Conservation (phyloP, 371 early-diverging fungal species). For the Rhizoclosmatium hyalinum region DNA sequence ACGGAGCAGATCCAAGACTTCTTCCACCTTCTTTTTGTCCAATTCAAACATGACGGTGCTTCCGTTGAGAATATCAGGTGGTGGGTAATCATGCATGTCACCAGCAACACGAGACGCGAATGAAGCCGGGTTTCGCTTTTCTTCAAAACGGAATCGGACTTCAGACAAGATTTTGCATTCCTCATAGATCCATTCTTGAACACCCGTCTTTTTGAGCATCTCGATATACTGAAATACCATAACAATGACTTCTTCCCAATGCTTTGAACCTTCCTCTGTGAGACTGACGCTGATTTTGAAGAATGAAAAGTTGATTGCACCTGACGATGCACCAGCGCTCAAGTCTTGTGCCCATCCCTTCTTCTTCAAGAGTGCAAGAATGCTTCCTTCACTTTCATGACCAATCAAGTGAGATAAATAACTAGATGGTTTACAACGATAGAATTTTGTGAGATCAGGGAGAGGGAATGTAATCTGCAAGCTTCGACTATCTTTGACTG, state of each 20-base stretch:
- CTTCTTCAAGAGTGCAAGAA: conserved; percentile 83
- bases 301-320: conserved; percentile 74
- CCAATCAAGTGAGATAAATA: conserved; percentile 61
- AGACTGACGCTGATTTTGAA: conserved; percentile 82
- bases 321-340: conserved; percentile 70
- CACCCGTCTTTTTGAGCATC: conserved; percentile 72
- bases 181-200: conserved; percentile 78
- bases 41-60: conserved; percentile 58
- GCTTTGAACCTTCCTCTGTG: conserved; percentile 83
- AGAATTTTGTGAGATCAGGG: conserved; percentile 74
- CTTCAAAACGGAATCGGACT: conserved; percentile 81
- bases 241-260: conserved; percentile 77
- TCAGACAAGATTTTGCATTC: conserved; percentile 74
- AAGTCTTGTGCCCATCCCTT: conserved; percentile 88
- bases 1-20: conserved; percentile 58
- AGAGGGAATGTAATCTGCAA: conserved; percentile 87
- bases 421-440: conserved; percentile 47
- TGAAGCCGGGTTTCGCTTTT: conserved; percentile 59
- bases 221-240: conserved; percentile 88
- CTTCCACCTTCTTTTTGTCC: conserved; percentile 43
- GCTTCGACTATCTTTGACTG: conserved; percentile 80
- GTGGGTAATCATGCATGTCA: conserved; percentile 66
- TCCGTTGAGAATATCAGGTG: conserved; percentile 75
- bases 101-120: conserved; percentile 49
- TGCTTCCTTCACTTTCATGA: conserved; percentile 75